Conservation (phyloP, 177 flowering plant genomes). For the Telopea speciosissima region DNA sequence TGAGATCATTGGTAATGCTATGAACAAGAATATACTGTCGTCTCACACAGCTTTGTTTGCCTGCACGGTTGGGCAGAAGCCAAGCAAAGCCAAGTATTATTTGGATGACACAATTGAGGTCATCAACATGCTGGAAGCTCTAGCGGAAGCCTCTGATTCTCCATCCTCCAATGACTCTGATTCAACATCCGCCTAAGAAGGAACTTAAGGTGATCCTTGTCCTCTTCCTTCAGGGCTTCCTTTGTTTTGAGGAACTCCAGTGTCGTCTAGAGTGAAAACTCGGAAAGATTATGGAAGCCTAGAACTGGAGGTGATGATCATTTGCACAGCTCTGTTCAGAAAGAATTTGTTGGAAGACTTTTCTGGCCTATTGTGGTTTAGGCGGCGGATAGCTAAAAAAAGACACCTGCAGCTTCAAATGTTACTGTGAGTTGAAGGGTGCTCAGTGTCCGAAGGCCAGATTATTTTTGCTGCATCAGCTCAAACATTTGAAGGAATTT, state of each 20-base stretch:
- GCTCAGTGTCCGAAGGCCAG: neutral
- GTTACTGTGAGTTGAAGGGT: neutral
- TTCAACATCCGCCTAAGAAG: slow-evolving; percentile 3
- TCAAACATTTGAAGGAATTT: slow-evolving; percentile 2
- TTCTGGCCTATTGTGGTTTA: neutral
- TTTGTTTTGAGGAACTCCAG: neutral
- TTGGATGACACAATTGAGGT: slow-evolving; percentile 23
- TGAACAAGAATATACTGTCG: slow-evolving; percentile 8
- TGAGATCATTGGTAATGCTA: slow-evolving; percentile 17
- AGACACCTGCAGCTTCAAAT: slow-evolving; percentile 2
- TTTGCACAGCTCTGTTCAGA: slow-evolving; percentile 3
- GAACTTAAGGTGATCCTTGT: slow-evolving; percentile 1
- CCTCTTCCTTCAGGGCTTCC: slow-evolving; percentile 5
- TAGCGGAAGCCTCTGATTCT: slow-evolving; percentile 20
- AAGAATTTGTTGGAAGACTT: slow-evolving; percentile 4
- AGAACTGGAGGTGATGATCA: slow-evolving; percentile 1
- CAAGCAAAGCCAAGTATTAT: slow-evolving; percentile 26
- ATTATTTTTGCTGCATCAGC: neutral
- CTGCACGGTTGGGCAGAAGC: slow-evolving; percentile 26
- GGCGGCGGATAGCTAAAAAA: neutral
- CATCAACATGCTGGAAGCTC: slow-evolving; percentile 19
- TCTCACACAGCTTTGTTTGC: slow-evolving; percentile 17
- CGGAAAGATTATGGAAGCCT: neutral
- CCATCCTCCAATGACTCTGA: neutral
- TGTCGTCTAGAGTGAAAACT: neutral